Percentiles rank a stretch among this genome's conserved stretches.
Evolutionary conservation across 257 asterid genomes (phyloP).

Genomic region (Penstemon newberryi): DNA sequence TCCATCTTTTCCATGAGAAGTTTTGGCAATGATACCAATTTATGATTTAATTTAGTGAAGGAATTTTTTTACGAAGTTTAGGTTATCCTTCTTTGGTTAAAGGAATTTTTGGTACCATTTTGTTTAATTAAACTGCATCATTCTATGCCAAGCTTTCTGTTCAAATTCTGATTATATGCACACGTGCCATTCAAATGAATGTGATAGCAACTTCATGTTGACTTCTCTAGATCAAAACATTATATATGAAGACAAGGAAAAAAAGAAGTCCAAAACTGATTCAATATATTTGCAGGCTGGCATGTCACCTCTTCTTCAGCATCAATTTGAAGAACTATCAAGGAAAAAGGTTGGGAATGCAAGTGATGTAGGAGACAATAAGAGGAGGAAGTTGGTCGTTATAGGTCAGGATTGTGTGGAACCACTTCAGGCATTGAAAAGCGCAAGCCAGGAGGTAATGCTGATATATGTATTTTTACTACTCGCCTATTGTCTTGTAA

Average conservation of each 20-base stretch:
- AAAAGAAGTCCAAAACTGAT: slow-evolving; percentile 15
- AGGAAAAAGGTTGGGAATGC: slow-evolving; percentile 40
- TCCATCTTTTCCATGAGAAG: background rate
- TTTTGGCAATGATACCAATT: slow-evolving; percentile 13
- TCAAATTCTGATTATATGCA: background rate
- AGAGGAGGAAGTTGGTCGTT: slow-evolving; percentile 64
- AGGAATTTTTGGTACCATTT: background rate
- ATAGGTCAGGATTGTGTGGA: slow-evolving; percentile 92
- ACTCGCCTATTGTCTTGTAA: too few species aligned
- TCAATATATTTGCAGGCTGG: slow-evolving; percentile 63
- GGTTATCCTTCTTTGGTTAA: background rate
- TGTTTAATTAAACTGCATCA: background rate
- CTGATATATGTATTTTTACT: background rate
- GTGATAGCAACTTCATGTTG: background rate
- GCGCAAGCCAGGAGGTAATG: slow-evolving; percentile 49
- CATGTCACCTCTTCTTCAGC: slow-evolving; percentile 75
- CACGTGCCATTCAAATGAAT: background rate
- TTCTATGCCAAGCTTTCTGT: background rate
- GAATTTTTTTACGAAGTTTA: background rate
- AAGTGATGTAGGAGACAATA: slow-evolving; percentile 41
- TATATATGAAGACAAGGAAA: background rate
- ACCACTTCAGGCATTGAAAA: slow-evolving; percentile 89
- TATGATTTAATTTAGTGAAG: background rate
- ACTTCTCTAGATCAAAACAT: background rate
- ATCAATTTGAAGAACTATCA: slow-evolving; percentile 75